These are phyloP conservation scores for Mercurialis annua DNA, from an alignment of 345 rosid genomes.

Conservation along the genomic window DNA sequence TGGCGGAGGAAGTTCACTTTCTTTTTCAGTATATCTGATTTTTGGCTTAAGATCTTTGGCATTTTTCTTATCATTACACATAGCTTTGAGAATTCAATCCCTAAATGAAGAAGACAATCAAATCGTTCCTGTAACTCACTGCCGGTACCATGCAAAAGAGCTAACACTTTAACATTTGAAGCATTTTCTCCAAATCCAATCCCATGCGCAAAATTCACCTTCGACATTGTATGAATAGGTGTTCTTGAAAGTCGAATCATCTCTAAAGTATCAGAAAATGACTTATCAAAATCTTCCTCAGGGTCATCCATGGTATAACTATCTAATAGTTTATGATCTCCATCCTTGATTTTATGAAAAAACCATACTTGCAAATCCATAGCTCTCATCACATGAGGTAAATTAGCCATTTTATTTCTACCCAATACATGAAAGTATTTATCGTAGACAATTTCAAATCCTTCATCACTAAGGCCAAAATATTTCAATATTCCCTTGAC, in stretches of 20 bases:
- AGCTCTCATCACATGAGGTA: conserved; percentile 45
- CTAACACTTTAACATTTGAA: conserved; percentile 41
- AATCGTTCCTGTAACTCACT: conserved; percentile 50
- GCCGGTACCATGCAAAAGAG: conserved; percentile 47
- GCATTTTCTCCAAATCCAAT: conserved; percentile 68
- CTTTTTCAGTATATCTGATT: conserved; percentile 39
- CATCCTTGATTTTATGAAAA: conserved; percentile 42
- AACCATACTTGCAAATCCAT: conserved; percentile 43
- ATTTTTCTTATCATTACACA: conserved; percentile 38
- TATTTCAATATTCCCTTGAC: conserved; percentile 46
- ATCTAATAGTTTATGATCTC: conserved; percentile 38
- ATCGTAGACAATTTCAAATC: conserved; percentile 24
- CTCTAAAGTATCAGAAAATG: conserved; percentile 41
- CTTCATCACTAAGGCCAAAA: conserved; percentile 43
- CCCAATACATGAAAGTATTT: conserved; percentile 27
- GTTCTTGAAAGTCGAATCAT: conserved; percentile 36
- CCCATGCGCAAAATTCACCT: conserved; percentile 49
- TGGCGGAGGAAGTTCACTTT: conserved; percentile 47
- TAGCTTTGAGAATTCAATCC: conserved; percentile 46
- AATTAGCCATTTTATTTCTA: conserved; percentile 46
- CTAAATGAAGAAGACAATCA: conserved; percentile 37
- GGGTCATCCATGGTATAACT: conserved; percentile 40
- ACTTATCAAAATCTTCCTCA: conserved; percentile 40
- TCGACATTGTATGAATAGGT: conserved; percentile 39
- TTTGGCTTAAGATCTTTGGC: conserved; percentile 64